phyloP scores from a whole-genome alignment of 1,284 basidiomycete genomes.

The Sphaerobolus stellatus region DNA sequence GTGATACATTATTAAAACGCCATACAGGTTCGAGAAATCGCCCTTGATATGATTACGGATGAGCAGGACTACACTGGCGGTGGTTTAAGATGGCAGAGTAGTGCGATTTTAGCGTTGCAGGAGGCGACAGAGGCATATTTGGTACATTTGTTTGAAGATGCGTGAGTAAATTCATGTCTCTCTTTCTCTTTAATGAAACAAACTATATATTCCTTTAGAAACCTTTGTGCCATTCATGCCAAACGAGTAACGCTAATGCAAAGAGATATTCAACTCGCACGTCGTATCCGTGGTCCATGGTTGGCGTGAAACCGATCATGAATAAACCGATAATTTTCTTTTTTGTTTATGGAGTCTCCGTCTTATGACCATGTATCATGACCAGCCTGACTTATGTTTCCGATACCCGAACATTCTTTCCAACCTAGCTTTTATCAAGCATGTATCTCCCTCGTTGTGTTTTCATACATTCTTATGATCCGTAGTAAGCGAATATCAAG shows the following conservation, averaged over 20 bases:
- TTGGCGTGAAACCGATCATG: conserved; percentile 31
- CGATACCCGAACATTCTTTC: too few species aligned
- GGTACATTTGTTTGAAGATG: conserved; percentile 94
- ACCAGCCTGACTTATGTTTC: too few species aligned
- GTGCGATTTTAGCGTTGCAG: conserved; percentile 86
- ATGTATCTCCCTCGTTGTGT: background rate
- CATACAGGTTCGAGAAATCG: conserved; percentile 85
- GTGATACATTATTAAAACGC: conserved; percentile 11
- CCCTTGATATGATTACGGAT: conserved; percentile 80
- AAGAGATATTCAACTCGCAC: conserved; percentile 92
- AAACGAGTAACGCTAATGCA: conserved; percentile 99
- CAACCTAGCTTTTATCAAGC: too few species aligned
- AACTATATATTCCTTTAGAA: conserved; percentile 45
- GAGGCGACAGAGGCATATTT: conserved; percentile 94
- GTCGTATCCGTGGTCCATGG: conserved; percentile 89
- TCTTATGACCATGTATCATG: too few species aligned
- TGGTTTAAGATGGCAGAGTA: conserved; percentile 87
- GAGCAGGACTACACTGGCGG: conserved; percentile 53
- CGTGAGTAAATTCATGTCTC: conserved; percentile 56
- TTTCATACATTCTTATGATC: background rate
- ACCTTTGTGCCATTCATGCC: conserved; percentile 95
- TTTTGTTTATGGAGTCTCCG: background rate
- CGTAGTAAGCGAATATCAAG: background rate
- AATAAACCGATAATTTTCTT: background rate
- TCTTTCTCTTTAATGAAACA: conserved; percentile 10